A percentile compares a stretch with the other conserved stretches of the same genome.
phyloP scores from a whole-genome alignment of 177 flowering plant genomes.

The Vitis hybrid region DNA sequence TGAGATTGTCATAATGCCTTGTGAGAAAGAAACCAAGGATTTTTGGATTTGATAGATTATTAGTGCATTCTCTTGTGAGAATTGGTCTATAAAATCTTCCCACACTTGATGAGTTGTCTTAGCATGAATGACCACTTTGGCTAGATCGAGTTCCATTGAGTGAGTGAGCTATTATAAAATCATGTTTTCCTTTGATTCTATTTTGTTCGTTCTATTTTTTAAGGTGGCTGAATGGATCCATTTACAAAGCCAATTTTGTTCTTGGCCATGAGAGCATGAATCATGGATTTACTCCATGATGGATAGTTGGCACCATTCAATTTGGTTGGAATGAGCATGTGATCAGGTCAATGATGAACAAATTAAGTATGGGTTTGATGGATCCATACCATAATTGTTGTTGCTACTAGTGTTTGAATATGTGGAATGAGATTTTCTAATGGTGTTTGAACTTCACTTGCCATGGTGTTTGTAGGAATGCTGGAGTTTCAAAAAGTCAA shows the following conservation, averaged over 20 bases:
- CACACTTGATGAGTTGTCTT: slow-evolving; percentile 7
- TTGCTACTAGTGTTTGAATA: not conserved
- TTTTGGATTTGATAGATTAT: slow-evolving; percentile 2
- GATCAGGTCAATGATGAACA: not conserved
- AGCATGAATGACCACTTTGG: not conserved
- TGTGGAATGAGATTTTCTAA: not conserved
- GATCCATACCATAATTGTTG: not conserved
- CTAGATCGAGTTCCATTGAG: slow-evolving; percentile 8
- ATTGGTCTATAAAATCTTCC: slow-evolving; percentile 8
- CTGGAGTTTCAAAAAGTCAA: too few species aligned
- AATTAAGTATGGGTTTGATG: not conserved
- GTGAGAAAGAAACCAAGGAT: not conserved
- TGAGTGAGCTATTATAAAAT: slow-evolving; percentile 13
- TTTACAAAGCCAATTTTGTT: slow-evolving; percentile 8
- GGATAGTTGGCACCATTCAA: not conserved
- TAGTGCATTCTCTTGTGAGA: not conserved
- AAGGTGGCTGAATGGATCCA: slow-evolving; percentile 8
- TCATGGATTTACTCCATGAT: not conserved
- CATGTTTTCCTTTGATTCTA: slow-evolving; percentile 12
- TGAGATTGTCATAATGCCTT: not conserved
- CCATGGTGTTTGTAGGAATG: too few species aligned
- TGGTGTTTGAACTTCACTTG: not conserved
- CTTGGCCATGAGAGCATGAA: slow-evolving; percentile 12
- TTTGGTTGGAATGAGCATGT: not conserved
- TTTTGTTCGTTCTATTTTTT: not conserved